These are phyloP conservation scores for Fagopyrum homotropicum DNA, from an alignment of 148 eudicot genomes.

Conservation along the genomic window DNA sequence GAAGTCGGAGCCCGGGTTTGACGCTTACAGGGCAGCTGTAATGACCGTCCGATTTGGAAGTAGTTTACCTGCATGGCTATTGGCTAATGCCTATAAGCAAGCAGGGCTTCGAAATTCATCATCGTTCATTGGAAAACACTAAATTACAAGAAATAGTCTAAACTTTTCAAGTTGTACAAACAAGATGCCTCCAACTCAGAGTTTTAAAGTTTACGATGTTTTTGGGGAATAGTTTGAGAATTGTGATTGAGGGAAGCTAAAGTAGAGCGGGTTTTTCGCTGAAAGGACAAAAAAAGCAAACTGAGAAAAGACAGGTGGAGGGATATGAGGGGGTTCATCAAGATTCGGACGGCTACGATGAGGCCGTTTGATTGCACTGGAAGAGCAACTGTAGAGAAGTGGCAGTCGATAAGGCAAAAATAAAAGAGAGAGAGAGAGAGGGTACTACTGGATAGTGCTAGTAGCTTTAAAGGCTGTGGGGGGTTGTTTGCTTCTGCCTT, in stretches of 20 bases:
- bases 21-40: background rate
- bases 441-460: background rate
- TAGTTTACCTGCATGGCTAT: background rate
- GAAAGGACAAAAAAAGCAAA: slow-evolving; percentile 32
- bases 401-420: background rate
- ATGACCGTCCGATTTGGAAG: slow-evolving; percentile 4
- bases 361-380: slow-evolving; percentile 14
- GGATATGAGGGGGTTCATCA: slow-evolving; percentile 14
- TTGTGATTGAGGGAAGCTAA: background rate
- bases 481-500: background rate
- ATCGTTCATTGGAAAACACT: no score
- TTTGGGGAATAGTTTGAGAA: no score
- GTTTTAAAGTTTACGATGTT: background rate
- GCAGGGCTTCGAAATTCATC: background rate
- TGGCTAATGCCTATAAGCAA: background rate
- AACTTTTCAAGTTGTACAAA: no score
- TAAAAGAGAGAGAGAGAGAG: slow-evolving; percentile 17
- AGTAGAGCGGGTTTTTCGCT: slow-evolving; percentile 54
- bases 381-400: slow-evolving; percentile 36
- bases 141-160: no score
- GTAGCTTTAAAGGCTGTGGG: background rate
- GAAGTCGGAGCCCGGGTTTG: slow-evolving; percentile 4
- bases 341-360: slow-evolving; percentile 24
- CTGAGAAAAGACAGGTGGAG: slow-evolving; percentile 41
- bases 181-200: background rate